Percentiles rank a stretch among this genome's conserved stretches.
Conservation (phyloP, 257 asterid genomes). For the Apocynum venetum region DNA sequence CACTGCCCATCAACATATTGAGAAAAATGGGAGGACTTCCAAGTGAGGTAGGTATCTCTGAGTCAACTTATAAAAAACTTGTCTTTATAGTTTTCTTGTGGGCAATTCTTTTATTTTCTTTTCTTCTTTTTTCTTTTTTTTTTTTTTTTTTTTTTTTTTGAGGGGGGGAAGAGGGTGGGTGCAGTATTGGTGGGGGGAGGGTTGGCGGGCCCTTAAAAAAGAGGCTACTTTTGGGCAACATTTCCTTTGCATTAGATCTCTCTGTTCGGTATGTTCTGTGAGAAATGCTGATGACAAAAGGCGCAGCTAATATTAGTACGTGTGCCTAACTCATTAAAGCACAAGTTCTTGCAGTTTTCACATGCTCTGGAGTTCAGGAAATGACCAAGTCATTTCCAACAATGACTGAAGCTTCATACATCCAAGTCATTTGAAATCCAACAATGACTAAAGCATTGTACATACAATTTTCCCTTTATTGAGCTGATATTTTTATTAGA, state of each 20-base stretch:
- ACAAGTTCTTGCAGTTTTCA: too few species aligned
- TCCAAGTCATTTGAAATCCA: background rate
- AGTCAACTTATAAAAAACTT: background rate
- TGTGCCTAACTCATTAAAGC: too few species aligned
- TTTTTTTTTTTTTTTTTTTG: background rate
- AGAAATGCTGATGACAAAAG: too few species aligned
- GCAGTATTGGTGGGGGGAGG: background rate
- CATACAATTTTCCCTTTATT: background rate
- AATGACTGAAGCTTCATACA: background rate
- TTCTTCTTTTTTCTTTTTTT: background rate
- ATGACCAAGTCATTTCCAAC: too few species aligned
- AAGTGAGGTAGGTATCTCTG: conserved; percentile 64
- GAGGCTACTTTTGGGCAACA: background rate
- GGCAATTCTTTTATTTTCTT: background rate
- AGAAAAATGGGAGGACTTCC: conserved; percentile 73
- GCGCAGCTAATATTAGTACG: too few species aligned
- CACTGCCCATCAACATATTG: conserved; percentile 42
- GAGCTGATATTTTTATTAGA: background rate
- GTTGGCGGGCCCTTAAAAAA: background rate
- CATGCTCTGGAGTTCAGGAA: too few species aligned
- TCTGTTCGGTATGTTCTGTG: too few species aligned
- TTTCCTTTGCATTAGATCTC: background rate
- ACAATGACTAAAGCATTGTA: background rate
- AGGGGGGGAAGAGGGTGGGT: too few species aligned
- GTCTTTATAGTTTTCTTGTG: background rate